phyloP scores from a whole-genome alignment of 2,329 filamentous ascomycete species.

The Cladosporium oxysporum region DNA sequence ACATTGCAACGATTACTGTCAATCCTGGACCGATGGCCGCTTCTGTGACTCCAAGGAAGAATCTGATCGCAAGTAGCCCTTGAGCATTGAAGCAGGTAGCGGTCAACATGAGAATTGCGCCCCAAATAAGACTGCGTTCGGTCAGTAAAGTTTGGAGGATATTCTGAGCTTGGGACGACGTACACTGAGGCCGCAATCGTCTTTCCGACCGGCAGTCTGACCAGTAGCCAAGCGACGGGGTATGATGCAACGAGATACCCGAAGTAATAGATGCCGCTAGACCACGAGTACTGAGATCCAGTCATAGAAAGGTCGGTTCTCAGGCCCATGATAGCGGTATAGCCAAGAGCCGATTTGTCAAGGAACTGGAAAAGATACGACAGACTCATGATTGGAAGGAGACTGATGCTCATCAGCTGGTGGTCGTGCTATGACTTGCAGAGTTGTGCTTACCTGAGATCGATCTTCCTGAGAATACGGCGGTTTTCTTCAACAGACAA shows the following conservation, averaged over 20 bases:
- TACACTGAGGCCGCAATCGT: not conserved
- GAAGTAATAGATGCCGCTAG: constrained; percentile 64
- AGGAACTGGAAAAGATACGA: not conserved
- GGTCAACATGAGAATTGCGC: not conserved
- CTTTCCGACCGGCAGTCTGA: constrained; percentile 53
- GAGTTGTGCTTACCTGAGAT: not conserved
- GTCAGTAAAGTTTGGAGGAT: not conserved
- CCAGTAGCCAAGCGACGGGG: constrained; percentile 59
- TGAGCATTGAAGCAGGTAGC: not conserved
- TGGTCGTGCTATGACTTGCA: not conserved
- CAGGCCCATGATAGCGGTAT: not conserved
- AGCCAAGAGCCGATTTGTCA: not conserved
- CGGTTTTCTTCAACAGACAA: not conserved
- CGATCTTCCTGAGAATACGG: not conserved
- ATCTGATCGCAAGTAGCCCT: not conserved
- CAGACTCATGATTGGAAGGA: not conserved
- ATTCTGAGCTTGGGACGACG: not conserved
- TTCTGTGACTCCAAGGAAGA: not conserved
- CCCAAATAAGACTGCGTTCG: not conserved
- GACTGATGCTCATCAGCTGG: not conserved
- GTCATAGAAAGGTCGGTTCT: constrained; percentile 1
- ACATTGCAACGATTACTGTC: constrained; percentile 24
- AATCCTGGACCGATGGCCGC: not conserved
- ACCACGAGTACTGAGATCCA: constrained; percentile 61
- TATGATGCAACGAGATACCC: constrained; percentile 59